Evolutionary conservation across 306 rosid genomes (phyloP), one percentile per base, ranked within the genome.

Genomic region (Cicer chorassanicum): DNA sequence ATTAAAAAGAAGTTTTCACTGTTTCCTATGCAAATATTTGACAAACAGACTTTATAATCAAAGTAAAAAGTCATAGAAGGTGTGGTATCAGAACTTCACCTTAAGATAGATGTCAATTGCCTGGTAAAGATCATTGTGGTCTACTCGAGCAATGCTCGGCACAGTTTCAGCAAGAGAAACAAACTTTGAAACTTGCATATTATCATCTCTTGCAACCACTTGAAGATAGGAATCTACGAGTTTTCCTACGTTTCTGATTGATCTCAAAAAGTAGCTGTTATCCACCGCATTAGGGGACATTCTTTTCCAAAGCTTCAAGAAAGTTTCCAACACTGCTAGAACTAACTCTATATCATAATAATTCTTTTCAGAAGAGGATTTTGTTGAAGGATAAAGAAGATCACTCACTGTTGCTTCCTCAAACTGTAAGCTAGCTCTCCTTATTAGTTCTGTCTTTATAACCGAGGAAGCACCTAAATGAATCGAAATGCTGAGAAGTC

Each of bases 211-310:
- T 16, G 93, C 97, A 3, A 91, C 91, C 71, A 89, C 94, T 80
- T 89, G 97, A 76, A 94, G 96, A 78, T 94, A 94, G n/a, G 93
- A 84, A 89, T 94, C 98, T 34, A 94, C 80, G 85, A 94, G 92
- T 87, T 87, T 91, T 63, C 90, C 96, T n/a, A 91, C 90, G 63
- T 88, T 91, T 81, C 88, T 85, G 21, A 94, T 74, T 46, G 99
- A 88, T 70, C 82, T 82, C 56, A 86, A 73, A 42, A 86, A 72
- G 80, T 84, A 86, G 75, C 65, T 81, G 81, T 74, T 82, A 70
- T 90, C 93, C 43, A 74, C 83, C 29, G 82, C 85, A 34, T 84
- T 82, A 1, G 91, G 86, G 34, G 92, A 76, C 83, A 90, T 89
- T 82, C 97, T 87, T 84, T 85, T 88, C 88, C 96, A 90, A 40